Evolutionary conservation across 2,329 filamentous ascomycete genomes (phyloP).

Genomic region (Plenodomus biglobosus): DNA sequence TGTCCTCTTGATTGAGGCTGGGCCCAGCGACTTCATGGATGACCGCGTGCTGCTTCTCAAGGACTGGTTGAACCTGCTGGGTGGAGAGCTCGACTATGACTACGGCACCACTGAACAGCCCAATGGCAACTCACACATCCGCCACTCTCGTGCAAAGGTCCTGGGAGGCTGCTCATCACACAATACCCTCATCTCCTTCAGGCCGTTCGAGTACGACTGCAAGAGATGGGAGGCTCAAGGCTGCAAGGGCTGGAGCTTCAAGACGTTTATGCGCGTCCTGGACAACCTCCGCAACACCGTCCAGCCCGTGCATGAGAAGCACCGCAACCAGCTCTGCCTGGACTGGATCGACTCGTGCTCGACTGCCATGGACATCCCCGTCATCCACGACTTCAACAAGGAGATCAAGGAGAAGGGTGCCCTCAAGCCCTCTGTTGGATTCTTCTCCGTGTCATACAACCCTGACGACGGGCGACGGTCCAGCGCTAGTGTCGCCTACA

Average conservation of each 20-base stretch:
- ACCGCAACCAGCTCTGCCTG: slow-evolving; percentile 87
- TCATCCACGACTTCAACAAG: slow-evolving; percentile 83
- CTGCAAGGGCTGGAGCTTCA: slow-evolving; percentile 83
- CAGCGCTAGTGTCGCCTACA: slow-evolving; percentile 87
- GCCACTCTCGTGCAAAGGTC: slow-evolving; percentile 89
- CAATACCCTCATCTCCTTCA: slow-evolving; percentile 92
- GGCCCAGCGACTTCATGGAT: slow-evolving; percentile 86
- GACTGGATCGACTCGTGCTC: slow-evolving; percentile 87
- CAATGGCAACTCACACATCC: slow-evolving; percentile 87
- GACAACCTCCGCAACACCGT: slow-evolving; percentile 88
- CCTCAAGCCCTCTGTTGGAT: slow-evolving; percentile 76
- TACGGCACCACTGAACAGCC: slow-evolving; percentile 89
- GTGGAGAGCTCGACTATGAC: slow-evolving; percentile 86
- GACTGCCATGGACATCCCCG: slow-evolving; percentile 74
- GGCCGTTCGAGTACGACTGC: slow-evolving; percentile 86
- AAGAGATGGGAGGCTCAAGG: slow-evolving; percentile 80
- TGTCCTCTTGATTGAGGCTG: slow-evolving; percentile 82
- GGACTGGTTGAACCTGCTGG: slow-evolving; percentile 82
- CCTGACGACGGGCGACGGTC: slow-evolving; percentile 82
- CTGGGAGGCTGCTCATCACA: slow-evolving; percentile 90
- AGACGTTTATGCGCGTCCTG: slow-evolving; percentile 77
- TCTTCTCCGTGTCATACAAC: slow-evolving; percentile 90
- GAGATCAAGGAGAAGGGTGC: slow-evolving; percentile 74
- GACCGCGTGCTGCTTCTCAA: slow-evolving; percentile 83
- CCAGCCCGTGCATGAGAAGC: slow-evolving; percentile 80